Base-by-base conservation (phyloP, 2,329 filamentous ascomycete species). In the Cadophora gregata region DNA sequence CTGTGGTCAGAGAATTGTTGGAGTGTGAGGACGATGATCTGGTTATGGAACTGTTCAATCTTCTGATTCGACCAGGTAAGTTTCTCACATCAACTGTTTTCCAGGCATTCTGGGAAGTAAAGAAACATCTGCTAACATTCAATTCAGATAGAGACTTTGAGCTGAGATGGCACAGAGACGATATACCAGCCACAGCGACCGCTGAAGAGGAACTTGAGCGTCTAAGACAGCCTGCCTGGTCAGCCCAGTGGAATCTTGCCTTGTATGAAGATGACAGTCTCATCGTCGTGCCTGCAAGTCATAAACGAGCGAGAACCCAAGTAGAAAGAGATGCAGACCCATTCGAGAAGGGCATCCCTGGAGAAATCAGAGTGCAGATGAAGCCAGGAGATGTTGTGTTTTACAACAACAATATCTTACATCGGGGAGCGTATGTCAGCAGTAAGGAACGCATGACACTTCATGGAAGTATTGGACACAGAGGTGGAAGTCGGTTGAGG, bases 361-460 rank as follows among this genome's bases (percentile, higher is more conserved):
- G 81, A 0, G 89, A 93, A 81, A 75, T 89, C 16, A 79, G 86
- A 3, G 92, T 96, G 19, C 75, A 81, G 75, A 81, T 96, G 68
- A 80, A 85, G 69, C 84, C 92, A 0, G 93, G 93, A 0, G 93
- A 97, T 78, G 87, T 91, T 19, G 91, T 91, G 50, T 97, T 97
- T 74, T 97, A 97, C 76, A 89, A 97, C 78, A 96, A 94, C 76
- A 96, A 97, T 77, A 96, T 97, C 70, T 77, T 96, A 69, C 91
- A 93, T 75, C 81, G 90, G 4, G 91, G 90, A 1, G 86, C 86
- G 31, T 93, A 93, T 77, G 80, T 84, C 70, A 78, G 79, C 14
- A 73, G 47, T 1, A 84, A 81, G 71, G 88, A 92, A 79, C 80
- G 91, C 27, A 85, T 90, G 82, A 93, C 90, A 67, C 78, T 93